Evolutionary conservation across 2,329 filamentous ascomycete species (phyloP).

Genomic region (Phialophora tarda): DNA sequence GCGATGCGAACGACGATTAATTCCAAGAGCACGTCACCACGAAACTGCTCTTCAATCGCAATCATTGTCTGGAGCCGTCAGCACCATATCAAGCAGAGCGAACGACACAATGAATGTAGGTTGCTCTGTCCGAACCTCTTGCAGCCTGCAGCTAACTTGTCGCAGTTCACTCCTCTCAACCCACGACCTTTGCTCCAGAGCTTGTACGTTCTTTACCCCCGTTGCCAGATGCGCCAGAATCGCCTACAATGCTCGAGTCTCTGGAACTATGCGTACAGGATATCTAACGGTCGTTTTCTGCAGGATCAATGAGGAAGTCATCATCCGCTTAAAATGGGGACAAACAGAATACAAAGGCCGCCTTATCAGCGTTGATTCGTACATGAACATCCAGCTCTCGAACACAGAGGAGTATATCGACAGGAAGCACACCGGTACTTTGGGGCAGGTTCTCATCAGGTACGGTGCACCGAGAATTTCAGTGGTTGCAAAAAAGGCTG

Average conservation of each 20-base stretch:
- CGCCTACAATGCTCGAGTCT: neutral
- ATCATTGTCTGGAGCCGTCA: neutral
- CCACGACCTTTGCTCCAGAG: slow-evolving; percentile 94
- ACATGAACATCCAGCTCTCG: slow-evolving; percentile 97
- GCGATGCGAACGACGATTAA: neutral
- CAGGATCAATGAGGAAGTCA: slow-evolving; percentile 86
- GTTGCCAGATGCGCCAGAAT: neutral
- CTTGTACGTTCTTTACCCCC: slow-evolving; percentile 65
- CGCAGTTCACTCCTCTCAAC: slow-evolving; percentile 87
- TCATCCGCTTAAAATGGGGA: slow-evolving; percentile 96
- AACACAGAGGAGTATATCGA: slow-evolving; percentile 92
- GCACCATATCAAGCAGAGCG: neutral
- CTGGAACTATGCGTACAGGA: neutral
- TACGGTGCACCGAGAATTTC: slow-evolving; percentile 51
- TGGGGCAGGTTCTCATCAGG: slow-evolving; percentile 93
- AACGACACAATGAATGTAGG: slow-evolving; percentile 48
- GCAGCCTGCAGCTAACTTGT: slow-evolving; percentile 37
- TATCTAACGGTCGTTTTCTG: slow-evolving; percentile 7
- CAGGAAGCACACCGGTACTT: slow-evolving; percentile 78
- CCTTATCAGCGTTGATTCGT: slow-evolving; percentile 91
- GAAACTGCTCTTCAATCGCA: neutral
- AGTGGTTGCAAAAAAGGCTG: neutral
- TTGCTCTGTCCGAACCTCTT: slow-evolving; percentile 7
- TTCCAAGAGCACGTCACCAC: slow-evolving; percentile 2
- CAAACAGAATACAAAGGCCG: slow-evolving; percentile 96